Conservation (phyloP, 768 basidiomycete genomes). For the button mushroom (Agaricus bisporus) region DNA sequence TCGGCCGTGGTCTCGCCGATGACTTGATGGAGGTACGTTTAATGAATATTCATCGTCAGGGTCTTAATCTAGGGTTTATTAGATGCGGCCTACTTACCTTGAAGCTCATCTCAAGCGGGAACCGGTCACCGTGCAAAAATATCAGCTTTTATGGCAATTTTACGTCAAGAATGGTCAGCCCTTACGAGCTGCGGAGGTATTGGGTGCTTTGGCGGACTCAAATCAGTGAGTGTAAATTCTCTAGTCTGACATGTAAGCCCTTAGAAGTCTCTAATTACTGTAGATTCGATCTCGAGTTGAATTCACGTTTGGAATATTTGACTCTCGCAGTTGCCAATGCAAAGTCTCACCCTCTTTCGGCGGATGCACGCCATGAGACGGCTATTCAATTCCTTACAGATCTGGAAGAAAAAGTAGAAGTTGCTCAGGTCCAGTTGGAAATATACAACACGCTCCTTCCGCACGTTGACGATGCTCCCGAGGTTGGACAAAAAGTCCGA, state of each 20-base stretch:
- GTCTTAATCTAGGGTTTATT: conserved; percentile 5
- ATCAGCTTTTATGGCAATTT: conserved; percentile 93
- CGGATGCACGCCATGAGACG: conserved; percentile 72
- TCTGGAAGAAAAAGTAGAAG: conserved; percentile 94
- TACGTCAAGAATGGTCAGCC: conserved; percentile 91
- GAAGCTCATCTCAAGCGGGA: conserved; percentile 84
- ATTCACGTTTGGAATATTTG: conserved; percentile 81
- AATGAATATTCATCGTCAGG: neutral
- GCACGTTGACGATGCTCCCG: conserved; percentile 53
- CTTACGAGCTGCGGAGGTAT: conserved; percentile 81
- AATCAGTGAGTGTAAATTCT: conserved; percentile 49
- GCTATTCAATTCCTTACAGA: conserved; percentile 95
- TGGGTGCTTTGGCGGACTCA: conserved; percentile 79
- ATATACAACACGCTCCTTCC: conserved; percentile 64
- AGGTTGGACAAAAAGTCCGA: conserved; percentile 57
- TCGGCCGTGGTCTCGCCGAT: conserved; percentile 72
- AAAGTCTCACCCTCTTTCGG: conserved; percentile 85
- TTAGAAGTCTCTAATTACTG: neutral
- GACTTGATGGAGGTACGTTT: conserved; percentile 78
- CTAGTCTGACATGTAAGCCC: neutral
- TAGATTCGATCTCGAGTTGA: conserved; percentile 65
- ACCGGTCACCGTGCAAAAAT: conserved; percentile 74
- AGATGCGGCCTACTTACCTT: conserved; percentile 85
- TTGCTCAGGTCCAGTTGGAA: conserved; percentile 95
- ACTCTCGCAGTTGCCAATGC: conserved; percentile 94